Evolutionary conservation across 1,284 basidiomycete species (phyloP).

Genomic region (Hortiboletus rubellus): DNA sequence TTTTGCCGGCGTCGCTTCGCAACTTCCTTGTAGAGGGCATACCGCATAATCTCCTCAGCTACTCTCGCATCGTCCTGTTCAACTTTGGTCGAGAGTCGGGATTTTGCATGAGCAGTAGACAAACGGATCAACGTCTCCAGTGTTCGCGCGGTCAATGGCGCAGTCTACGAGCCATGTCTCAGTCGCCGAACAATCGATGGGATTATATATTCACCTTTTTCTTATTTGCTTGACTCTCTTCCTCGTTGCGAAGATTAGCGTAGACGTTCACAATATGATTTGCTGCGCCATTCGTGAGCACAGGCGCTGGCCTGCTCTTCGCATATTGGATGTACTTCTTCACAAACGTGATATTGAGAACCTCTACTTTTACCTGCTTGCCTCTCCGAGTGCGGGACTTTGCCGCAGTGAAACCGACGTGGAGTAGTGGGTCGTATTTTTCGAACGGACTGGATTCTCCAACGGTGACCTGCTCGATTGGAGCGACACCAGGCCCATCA

Average conservation of each 20-base stretch:
- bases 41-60: slow-evolving; percentile 95
- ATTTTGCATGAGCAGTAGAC: slow-evolving; percentile 96
- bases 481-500: slow-evolving; percentile 66
- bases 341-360: slow-evolving; percentile 91
- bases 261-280: slow-evolving; percentile 96
- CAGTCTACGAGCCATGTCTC: slow-evolving; percentile 60
- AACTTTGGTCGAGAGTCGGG: slow-evolving; percentile 85
- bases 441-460: slow-evolving; percentile 85
- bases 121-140: slow-evolving; percentile 99
- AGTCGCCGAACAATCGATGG: slow-evolving; percentile 10
- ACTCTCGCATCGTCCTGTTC: slow-evolving; percentile 85
- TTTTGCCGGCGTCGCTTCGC: slow-evolving; percentile 68
- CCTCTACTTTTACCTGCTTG: slow-evolving; percentile 73
- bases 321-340: slow-evolving; percentile 99
- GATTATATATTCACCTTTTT: slow-evolving; percentile 66
- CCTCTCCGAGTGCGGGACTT: slow-evolving; percentile 58
- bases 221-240: slow-evolving; percentile 80
- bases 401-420: slow-evolving; percentile 71
- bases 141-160: slow-evolving; percentile 97
- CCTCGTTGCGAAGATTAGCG: slow-evolving; percentile 89
- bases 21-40: slow-evolving; percentile 98
- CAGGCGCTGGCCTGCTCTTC: slow-evolving; percentile 84
- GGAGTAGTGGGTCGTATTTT: slow-evolving; percentile 95
- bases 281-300: slow-evolving; percentile 89
- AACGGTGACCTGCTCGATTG: slow-evolving; percentile 48